phyloP scores from a whole-genome alignment of 768 basidiomycete genomes.

The Tephrocybe sp. region DNA sequence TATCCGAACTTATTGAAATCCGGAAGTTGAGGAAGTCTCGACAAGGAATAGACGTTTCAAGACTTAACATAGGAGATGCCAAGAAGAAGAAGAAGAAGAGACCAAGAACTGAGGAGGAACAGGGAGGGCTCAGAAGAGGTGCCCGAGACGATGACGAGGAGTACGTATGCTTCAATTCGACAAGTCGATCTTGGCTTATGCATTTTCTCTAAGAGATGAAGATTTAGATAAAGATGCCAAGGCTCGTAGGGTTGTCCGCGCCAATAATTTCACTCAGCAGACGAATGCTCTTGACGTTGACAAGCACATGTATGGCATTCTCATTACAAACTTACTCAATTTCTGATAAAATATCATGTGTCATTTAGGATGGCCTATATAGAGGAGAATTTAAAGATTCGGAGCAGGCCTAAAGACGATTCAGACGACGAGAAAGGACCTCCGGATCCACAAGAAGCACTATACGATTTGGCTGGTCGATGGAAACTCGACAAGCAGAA shows the following conservation, averaged over 20 bases:
- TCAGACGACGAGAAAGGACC: constrained; percentile 40
- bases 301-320: constrained; percentile 84
- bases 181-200: background rate
- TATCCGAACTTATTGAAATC: constrained; percentile 83
- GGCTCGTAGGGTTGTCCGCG: constrained; percentile 69
- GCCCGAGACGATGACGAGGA: constrained; percentile 55
- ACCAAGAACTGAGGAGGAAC: constrained; percentile 38
- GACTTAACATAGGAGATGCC: constrained; percentile 79
- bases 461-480: constrained; percentile 69
- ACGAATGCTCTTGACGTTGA: constrained; percentile 95
- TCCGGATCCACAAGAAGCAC: constrained; percentile 72
- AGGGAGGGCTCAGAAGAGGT: constrained; percentile 58
- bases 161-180: constrained; percentile 34
- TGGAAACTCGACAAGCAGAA: constrained; percentile 60
- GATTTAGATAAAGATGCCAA: constrained; percentile 62
- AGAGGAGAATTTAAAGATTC: constrained; percentile 85
- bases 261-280: constrained; percentile 96
- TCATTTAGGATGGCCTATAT: constrained; percentile 91
- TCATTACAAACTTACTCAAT: background rate
- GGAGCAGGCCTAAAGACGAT: constrained; percentile 52
- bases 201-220: constrained; percentile 41
- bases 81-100: constrained; percentile 72
- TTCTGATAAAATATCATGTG: background rate
- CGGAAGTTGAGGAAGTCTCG: constrained; percentile 70
- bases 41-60: constrained; percentile 83